A percentile compares a stretch with the other conserved stretches of the same genome.
These are phyloP conservation scores for Neophaeococcomyces mojaviensis DNA, from an alignment of 2,329 filamentous ascomycete genomes.

Conservation along the genomic window DNA sequence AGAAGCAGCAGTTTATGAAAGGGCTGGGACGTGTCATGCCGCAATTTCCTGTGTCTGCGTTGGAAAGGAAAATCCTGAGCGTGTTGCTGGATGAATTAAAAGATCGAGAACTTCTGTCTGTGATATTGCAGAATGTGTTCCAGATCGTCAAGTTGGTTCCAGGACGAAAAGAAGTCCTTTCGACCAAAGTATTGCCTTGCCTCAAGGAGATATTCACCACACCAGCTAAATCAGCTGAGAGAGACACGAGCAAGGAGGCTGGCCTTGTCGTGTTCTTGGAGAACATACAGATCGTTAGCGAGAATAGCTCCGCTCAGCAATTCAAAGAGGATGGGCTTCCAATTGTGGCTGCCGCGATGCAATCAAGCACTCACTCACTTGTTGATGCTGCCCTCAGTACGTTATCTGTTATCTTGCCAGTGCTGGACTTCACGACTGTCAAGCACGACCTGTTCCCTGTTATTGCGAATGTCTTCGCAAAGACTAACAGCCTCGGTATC, in stretches of 20 bases:
- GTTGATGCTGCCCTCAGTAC: conserved; percentile 78
- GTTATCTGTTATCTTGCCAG: conserved; percentile 70
- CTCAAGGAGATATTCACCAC: conserved; percentile 75
- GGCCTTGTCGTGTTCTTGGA: conserved; percentile 88
- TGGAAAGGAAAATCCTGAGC: conserved; percentile 89
- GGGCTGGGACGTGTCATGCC: conserved; percentile 79
- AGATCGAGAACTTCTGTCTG: conserved; percentile 74
- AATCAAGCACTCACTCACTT: conserved; percentile 80
- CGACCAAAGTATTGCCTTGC: conserved; percentile 76
- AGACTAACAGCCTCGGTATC: conserved; percentile 86
- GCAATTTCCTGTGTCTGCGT: conserved; percentile 85
- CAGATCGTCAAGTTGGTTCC: conserved; percentile 76
- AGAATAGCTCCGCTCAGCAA: conserved; percentile 80
- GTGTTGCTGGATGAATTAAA: conserved; percentile 89
- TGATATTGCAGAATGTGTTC: conserved; percentile 87
- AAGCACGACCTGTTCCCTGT: conserved; percentile 96
- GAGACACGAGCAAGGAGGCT: conserved; percentile 76
- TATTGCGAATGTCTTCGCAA: conserved; percentile 81
- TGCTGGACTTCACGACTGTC: conserved; percentile 91
- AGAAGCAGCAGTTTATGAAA: conserved; percentile 86
- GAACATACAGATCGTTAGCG: conserved; percentile 65
- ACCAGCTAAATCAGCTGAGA: conserved; percentile 52
- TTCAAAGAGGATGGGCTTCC: conserved; percentile 95
- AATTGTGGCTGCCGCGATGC: conserved; percentile 72
- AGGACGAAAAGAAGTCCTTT: conserved; percentile 68